These are phyloP conservation scores for Pythium chondricola DNA, from an alignment of 352 stramenopile genomes.

Conservation along the genomic window DNA sequence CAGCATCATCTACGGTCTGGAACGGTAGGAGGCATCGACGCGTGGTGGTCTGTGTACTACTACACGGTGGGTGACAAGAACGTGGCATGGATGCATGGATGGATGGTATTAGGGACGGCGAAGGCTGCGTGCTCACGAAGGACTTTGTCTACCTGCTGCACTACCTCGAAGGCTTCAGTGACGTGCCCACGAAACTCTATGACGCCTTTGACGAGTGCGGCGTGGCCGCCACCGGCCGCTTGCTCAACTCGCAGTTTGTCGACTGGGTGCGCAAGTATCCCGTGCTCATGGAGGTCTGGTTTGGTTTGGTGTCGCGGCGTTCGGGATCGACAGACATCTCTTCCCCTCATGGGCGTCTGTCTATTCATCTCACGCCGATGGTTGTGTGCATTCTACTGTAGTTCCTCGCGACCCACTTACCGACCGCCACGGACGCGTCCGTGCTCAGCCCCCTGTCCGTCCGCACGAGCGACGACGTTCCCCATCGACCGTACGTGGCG, in stretches of 20 bases:
- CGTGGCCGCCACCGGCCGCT: constrained; percentile 37
- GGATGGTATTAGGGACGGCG: constrained; percentile 24
- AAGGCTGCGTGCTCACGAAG: constrained; percentile 58
- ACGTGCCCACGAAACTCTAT: constrained; percentile 71
- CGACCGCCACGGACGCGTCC: constrained; percentile 23
- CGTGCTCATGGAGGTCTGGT: constrained; percentile 52
- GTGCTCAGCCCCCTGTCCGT: constrained; percentile 29
- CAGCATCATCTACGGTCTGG: constrained; percentile 58
- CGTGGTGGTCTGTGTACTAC: too few species aligned
- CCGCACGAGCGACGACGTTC: constrained; percentile 36
- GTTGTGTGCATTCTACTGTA: constrained; percentile 11
- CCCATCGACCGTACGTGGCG: neutral
- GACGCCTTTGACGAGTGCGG: constrained; percentile 69
- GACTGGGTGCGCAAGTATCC: constrained; percentile 70
- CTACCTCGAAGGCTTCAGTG: constrained; percentile 54
- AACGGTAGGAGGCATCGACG: constrained; percentile 32
- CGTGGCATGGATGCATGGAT: neutral
- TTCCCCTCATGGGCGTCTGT: neutral
- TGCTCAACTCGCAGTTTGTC: constrained; percentile 65
- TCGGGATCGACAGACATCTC: neutral
- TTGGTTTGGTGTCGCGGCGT: neutral
- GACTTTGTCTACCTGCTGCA: constrained; percentile 68
- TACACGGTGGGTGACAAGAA: neutral
- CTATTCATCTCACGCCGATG: too few species aligned
- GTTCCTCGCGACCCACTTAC: constrained; percentile 44